These are phyloP conservation scores for Suillus luteus DNA, from an alignment of 768 basidiomycete genomes.

Conservation along the genomic window DNA sequence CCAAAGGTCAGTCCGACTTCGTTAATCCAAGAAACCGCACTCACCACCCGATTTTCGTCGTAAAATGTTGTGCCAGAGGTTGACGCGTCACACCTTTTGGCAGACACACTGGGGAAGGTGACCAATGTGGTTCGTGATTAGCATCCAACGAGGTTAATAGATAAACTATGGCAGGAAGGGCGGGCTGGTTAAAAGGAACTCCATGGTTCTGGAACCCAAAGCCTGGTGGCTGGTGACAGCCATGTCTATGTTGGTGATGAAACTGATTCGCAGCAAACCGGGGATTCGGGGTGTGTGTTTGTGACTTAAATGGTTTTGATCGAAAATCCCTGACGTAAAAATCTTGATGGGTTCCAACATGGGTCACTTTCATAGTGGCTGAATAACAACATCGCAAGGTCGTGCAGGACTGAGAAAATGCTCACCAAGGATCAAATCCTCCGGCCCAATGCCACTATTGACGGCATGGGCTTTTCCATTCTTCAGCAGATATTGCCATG, in stretches of 20 bases:
- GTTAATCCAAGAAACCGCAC: slow-evolving; percentile 12
- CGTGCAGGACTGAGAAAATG: not conserved
- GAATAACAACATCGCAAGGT: not conserved
- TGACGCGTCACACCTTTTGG: slow-evolving; percentile 20
- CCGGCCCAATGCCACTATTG: slow-evolving; percentile 37
- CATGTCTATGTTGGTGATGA: slow-evolving; percentile 20
- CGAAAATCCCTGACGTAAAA: slow-evolving; percentile 42
- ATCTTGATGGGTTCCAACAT: slow-evolving; percentile 42
- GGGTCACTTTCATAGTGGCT: slow-evolving; percentile 36
- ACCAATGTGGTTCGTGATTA: slow-evolving; percentile 41
- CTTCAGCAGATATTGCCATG: slow-evolving; percentile 42
- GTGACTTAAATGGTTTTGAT: slow-evolving; percentile 20
- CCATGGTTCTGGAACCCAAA: slow-evolving; percentile 19
- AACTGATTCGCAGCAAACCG: slow-evolving; percentile 15
- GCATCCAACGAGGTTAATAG: slow-evolving; percentile 42
- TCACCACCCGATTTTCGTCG: slow-evolving; percentile 33
- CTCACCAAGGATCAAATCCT: slow-evolving; percentile 47
- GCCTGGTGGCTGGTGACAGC: slow-evolving; percentile 18
- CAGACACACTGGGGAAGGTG: slow-evolving; percentile 35
- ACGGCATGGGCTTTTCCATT: slow-evolving; percentile 35
- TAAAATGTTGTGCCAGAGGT: slow-evolving; percentile 30
- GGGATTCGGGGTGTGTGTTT: slow-evolving; percentile 5
- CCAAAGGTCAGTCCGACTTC: not conserved
- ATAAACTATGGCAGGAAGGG: slow-evolving; percentile 42
- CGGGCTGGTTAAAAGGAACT: slow-evolving; percentile 24